A percentile compares a stretch with the other conserved stretches of the same genome.
phyloP scores from a whole-genome alignment of 164 flowering plant species.

The Umbilicus rupestris region DNA sequence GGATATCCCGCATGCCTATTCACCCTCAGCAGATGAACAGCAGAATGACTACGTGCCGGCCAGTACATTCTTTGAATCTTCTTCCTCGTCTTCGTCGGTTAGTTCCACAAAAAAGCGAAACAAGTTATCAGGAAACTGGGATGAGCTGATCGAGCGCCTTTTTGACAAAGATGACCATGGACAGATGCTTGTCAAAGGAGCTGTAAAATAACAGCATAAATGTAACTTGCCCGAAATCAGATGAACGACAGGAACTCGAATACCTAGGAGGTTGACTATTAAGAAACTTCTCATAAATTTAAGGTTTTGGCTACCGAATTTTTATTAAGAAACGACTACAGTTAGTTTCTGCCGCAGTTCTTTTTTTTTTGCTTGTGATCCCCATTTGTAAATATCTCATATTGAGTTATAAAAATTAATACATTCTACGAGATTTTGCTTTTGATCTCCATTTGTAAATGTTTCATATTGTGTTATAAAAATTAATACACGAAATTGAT shows the following conservation, averaged over 20 bases:
- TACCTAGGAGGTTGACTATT: background rate
- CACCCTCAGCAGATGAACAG: conserved; percentile 73
- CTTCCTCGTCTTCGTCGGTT: conserved; percentile 17
- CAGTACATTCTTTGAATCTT: conserved; percentile 21
- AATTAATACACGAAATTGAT: too few relatives aligned
- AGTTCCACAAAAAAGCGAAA: conserved; percentile 18
- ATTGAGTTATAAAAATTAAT: too few relatives aligned
- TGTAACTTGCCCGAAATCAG: background rate
- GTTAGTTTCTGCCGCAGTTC: too few relatives aligned
- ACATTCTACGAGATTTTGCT: too few relatives aligned
- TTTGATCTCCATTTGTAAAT: too few relatives aligned
- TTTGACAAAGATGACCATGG: conserved; percentile 68
- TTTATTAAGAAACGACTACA: too few relatives aligned
- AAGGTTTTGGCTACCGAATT: too few relatives aligned
- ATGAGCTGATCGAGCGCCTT: conserved; percentile 54
- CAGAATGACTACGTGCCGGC: conserved; percentile 33
- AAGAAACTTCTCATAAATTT: too few relatives aligned
- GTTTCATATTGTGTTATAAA: too few relatives aligned
- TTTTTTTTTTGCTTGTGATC: too few relatives aligned
- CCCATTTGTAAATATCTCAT: too few relatives aligned
- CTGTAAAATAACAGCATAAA: background rate
- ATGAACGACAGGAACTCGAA: background rate
- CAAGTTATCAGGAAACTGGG: conserved; percentile 48
- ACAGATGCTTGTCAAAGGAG: conserved; percentile 35
- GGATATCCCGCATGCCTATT: conserved; percentile 53